Percentiles rank a stretch among this genome's conserved stretches.
These are phyloP conservation scores for Candida nonsorbophila DNA, from an alignment of 805 yeast species.

Conservation along the genomic window DNA sequence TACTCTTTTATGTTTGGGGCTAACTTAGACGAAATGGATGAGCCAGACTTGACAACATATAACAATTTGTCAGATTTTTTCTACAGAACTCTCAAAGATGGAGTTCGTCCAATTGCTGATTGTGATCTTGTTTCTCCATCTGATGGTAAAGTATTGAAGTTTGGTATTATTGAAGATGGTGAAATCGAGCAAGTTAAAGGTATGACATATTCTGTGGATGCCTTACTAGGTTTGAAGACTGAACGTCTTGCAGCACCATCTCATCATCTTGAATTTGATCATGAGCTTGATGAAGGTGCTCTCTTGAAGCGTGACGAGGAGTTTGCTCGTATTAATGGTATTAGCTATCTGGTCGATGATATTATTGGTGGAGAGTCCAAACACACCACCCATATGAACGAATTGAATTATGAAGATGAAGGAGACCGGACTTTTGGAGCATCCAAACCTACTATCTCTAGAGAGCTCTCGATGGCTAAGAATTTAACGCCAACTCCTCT, in stretches of 20 bases:
- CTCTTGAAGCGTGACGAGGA: slow-evolving; percentile 55
- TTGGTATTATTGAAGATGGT: slow-evolving; percentile 77
- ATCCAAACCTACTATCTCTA: slow-evolving; percentile 23
- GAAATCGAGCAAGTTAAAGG: slow-evolving; percentile 97
- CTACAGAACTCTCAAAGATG: slow-evolving; percentile 75
- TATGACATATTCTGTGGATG: slow-evolving; percentile 84
- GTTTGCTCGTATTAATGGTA: slow-evolving; percentile 75
- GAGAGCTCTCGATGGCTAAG: slow-evolving; percentile 36
- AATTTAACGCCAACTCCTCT: slow-evolving; percentile 30
- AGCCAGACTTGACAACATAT: slow-evolving; percentile 70
- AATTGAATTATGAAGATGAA: slow-evolving; percentile 49
- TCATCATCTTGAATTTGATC: slow-evolving; percentile 42
- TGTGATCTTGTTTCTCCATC: slow-evolving; percentile 80
- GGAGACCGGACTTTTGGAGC: slow-evolving; percentile 58
- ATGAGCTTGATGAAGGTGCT: slow-evolving; percentile 33
- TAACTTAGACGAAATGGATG: slow-evolving; percentile 82
- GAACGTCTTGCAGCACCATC: slow-evolving; percentile 50
- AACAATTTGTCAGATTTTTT: slow-evolving; percentile 86
- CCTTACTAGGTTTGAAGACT: slow-evolving; percentile 67
- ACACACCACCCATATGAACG: slow-evolving; percentile 35
- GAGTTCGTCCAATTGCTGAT: slow-evolving; percentile 67
- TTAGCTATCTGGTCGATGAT: slow-evolving; percentile 65
- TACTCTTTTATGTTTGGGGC: slow-evolving; percentile 84
- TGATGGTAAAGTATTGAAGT: slow-evolving; percentile 84
- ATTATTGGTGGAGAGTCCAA: slow-evolving; percentile 50